A percentile compares a stretch with the other conserved stretches of the same genome.
Conservation (phyloP, 257 asterid genomes). For the Ballota nigra region DNA sequence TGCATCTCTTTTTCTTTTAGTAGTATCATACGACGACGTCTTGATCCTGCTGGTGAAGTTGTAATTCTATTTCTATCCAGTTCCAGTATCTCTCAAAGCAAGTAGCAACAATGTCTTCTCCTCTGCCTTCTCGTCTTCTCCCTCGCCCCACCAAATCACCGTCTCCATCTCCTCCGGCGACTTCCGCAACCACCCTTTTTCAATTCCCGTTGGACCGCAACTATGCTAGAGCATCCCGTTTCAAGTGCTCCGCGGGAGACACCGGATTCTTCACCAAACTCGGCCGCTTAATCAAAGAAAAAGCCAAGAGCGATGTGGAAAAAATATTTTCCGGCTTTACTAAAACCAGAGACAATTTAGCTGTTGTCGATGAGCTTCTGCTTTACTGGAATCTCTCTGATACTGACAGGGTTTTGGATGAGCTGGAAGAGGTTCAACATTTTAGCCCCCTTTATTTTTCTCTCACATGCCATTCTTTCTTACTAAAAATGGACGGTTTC, state of each 20-base stretch:
- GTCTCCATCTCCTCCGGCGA: constrained; percentile 26
- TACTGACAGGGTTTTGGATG: constrained; percentile 87
- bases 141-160: constrained; percentile 29
- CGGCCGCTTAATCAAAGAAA: constrained; percentile 87
- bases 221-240: constrained; percentile 33
- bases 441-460: not conserved
- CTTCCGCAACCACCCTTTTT: constrained; percentile 33
- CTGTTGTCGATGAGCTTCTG: constrained; percentile 83
- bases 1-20: no score
- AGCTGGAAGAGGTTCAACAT: constrained; percentile 77
- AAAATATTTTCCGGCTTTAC: constrained; percentile 84
- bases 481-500: not conserved
- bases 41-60: not conserved
- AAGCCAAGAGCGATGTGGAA: constrained; percentile 91
- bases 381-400: constrained; percentile 95
- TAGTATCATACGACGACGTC: constrained; percentile 23
- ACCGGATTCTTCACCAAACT: constrained; percentile 83
- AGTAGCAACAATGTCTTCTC: constrained; percentile 44
- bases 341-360: constrained; percentile 84
- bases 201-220: constrained; percentile 20
- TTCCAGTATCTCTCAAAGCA: constrained; percentile 3
- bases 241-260: constrained; percentile 75
- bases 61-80: constrained; percentile 22
- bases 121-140: constrained; percentile 47
- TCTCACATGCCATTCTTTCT: not conserved